phyloP scores from a whole-genome alignment of 1,139 yeast species.

The Yamadazyma spencermartinsiae region DNA sequence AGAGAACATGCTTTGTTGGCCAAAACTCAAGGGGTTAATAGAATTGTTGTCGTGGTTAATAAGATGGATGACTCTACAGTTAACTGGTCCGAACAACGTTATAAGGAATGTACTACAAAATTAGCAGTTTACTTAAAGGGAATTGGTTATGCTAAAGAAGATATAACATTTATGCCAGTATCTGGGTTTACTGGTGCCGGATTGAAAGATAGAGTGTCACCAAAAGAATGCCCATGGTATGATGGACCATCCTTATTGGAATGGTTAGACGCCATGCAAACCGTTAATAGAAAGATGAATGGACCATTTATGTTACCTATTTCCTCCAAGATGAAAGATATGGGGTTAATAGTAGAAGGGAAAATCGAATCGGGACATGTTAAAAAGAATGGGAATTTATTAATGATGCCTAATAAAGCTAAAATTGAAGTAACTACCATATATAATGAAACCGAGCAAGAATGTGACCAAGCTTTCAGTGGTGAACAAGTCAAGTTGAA shows the following conservation, averaged over 20 bases:
- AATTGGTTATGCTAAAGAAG: slow-evolving; percentile 86
- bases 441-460: slow-evolving; percentile 93
- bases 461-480: slow-evolving; percentile 84
- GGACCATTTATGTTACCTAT: slow-evolving; percentile 98
- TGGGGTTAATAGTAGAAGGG: slow-evolving; percentile 98
- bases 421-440: slow-evolving; percentile 82
- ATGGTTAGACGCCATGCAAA: slow-evolving; percentile 79
- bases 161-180: slow-evolving; percentile 91
- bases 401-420: slow-evolving; percentile 90
- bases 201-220: slow-evolving; percentile 77
- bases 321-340: slow-evolving; percentile 90
- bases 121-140: slow-evolving; percentile 78
- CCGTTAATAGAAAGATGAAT: slow-evolving; percentile 80
- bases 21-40: slow-evolving; percentile 96
- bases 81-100: slow-evolving; percentile 92
- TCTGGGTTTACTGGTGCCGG: slow-evolving; percentile 98
- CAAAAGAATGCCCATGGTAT: slow-evolving; percentile 87
- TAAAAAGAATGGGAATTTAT: slow-evolving; percentile 70
- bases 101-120: slow-evolving; percentile 90
- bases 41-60: slow-evolving; percentile 88
- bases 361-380: slow-evolving; percentile 95
- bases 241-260: slow-evolving; percentile 89
- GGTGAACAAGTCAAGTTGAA: slow-evolving; percentile 97
- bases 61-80: slow-evolving; percentile 99
- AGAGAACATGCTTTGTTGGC: slow-evolving; percentile 98